Base-by-base conservation (phyloP, 352 stramenopile genomes). In the Halophytophthora batemanensis region DNA sequence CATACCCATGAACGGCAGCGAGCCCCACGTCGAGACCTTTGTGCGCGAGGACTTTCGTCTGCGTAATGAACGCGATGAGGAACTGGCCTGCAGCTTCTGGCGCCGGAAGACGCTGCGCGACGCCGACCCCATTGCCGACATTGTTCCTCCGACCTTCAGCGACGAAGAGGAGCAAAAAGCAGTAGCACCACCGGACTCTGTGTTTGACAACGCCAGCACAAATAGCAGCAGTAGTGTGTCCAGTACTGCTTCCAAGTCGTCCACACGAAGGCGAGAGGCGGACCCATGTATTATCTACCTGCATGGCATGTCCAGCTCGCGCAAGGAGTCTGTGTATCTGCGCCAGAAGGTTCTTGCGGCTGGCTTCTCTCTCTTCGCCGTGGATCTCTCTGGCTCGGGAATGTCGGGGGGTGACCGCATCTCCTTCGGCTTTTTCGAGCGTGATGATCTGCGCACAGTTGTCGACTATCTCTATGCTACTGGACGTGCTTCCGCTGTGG, bases 11-110 rank as follows among this genome's bases (percentile, higher is more conserved):
- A 23, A 28, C 2, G 21, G 23, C 13, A 46, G 22, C 13, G 36
- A 56, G 18, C 35, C 14, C 19, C 48, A 66, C n/a, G 47, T 53
- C 22, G 18, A n/a, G 19, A 38, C 33, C 10, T 62, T 77, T 25
- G 37, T 72, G 18, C 81, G 81, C 3, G 74, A 88, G 22, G 81
- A 92, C 37, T 69, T 90, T 15, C 53, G 75, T 45, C 67, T 92
- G 13, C 31, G 40, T 21, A 92, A 92, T 34, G 17, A 29, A 1
- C 68, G 74, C 21, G 56, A 61, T 13, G 71, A 92, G 37, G 41
- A 42, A n/a, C 70, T 92, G 40, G 67, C 73, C 38, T 92, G 81
- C 57, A 87, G 76, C 34, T 86, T 92, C 49, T 92, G 81, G 81
- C 64, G 50, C n/a, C 58, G 61, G 8, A 66, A 42, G 34, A 39